A percentile compares a stretch with the other conserved stretches of the same genome.
phyloP scores from a whole-genome alignment of 306 rosid genomes.

The Cajanus cajan region DNA sequence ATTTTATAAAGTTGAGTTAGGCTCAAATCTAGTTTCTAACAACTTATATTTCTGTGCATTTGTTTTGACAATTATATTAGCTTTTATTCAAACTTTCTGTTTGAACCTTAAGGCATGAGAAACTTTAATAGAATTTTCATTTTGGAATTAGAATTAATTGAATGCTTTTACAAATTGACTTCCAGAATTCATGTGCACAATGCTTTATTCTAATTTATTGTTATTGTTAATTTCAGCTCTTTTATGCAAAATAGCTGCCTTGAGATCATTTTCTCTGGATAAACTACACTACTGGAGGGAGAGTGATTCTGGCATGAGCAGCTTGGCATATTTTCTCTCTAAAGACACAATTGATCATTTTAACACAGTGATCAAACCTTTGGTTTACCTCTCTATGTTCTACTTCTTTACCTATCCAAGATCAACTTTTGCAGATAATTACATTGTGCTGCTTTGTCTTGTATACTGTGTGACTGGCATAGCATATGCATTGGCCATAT shows the following conservation, averaged over 20 bases:
- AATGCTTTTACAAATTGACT: background rate
- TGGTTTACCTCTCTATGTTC: conserved; percentile 77
- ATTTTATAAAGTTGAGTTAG: too few relatives aligned
- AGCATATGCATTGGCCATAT: conserved; percentile 65
- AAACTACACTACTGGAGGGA: conserved; percentile 80
- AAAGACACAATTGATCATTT: conserved; percentile 79
- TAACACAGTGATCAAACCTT: conserved; percentile 67
- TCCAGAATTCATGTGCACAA: background rate
- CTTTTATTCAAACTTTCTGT: background rate
- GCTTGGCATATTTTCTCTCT: conserved; percentile 84
- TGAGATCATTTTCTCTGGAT: conserved; percentile 75
- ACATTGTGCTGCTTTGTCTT: conserved; percentile 64
- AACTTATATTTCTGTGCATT: background rate
- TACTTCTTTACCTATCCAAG: conserved; percentile 79
- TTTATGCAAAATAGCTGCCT: conserved; percentile 73
- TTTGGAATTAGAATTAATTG: conserved; percentile 3
- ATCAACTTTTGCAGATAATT: conserved; percentile 68
- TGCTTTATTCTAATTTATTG: conserved; percentile 16
- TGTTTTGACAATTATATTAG: background rate
- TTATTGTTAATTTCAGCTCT: conserved; percentile 60
- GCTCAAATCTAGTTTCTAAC: too few relatives aligned
- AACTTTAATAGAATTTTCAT: background rate
- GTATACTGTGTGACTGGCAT: conserved; percentile 87
- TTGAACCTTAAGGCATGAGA: background rate
- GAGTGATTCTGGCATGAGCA: conserved; percentile 75